Conservation (phyloP, 108 stramenopile species). For the Cyclotella distinguenda region DNA sequence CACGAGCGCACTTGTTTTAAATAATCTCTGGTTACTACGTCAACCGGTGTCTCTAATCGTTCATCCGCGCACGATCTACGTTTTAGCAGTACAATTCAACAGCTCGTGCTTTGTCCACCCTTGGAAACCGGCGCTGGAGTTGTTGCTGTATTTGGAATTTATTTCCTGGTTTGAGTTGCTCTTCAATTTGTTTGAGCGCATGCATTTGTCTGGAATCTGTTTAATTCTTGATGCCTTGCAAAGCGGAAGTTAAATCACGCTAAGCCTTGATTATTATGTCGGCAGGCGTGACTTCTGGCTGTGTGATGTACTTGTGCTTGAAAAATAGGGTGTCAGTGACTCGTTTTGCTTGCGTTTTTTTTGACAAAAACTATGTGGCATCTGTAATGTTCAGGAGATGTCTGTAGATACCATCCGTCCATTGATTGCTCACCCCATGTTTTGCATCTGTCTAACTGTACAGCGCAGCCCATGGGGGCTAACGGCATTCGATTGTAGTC, state of each 20-base stretch:
- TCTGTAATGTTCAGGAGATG: conserved; percentile 23
- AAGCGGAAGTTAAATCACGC: neutral
- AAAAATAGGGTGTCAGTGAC: conserved; percentile 25
- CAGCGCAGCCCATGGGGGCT: conserved; percentile 37
- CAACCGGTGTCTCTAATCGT: no score
- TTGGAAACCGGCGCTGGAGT: neutral
- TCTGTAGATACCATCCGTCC: conserved; percentile 20
- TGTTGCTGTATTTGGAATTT: neutral
- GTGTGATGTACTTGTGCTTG: conserved; percentile 20
- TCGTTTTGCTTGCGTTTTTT: conserved; percentile 6
- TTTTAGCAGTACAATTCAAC: no score
- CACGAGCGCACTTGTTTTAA: no score
- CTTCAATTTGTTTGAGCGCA: neutral
- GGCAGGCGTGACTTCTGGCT: conserved; percentile 11
- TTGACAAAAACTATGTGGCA: conserved; percentile 9
- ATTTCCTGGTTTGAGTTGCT: neutral
- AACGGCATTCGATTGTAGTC: conserved; percentile 48
- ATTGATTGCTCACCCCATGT: conserved; percentile 12
- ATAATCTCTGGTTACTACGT: no score
- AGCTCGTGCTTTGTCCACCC: neutral
- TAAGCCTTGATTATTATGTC: conserved; percentile 12
- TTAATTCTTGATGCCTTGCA: neutral
- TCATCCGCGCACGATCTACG: no score
- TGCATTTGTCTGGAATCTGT: neutral
- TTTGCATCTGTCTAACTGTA: conserved; percentile 14